phyloP scores from a whole-genome alignment of 495 filamentous ascomycete species.

The Halenospora varia region DNA sequence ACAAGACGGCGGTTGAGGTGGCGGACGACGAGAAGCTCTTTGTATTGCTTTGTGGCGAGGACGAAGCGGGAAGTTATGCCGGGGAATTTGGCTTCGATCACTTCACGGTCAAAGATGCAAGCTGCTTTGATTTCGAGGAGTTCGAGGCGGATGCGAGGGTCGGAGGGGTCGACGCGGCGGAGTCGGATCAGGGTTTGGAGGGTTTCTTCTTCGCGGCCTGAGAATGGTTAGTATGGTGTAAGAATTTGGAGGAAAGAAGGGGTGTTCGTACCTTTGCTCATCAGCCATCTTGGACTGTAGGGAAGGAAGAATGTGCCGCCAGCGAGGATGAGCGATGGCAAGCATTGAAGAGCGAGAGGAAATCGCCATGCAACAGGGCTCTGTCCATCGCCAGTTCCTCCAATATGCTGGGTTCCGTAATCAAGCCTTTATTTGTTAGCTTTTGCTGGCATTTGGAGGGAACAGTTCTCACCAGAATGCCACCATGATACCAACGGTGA shows the following conservation, averaged over 20 bases:
- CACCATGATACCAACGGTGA: constrained; percentile 76
- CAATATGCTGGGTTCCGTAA: not conserved
- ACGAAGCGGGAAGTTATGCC: not conserved
- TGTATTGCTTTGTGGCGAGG: not conserved
- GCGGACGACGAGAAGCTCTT: not conserved
- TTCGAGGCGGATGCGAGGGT: not conserved
- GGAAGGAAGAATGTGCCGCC: constrained; percentile 60
- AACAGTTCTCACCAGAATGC: constrained; percentile 54
- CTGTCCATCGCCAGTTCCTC: not conserved
- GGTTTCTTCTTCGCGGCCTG: not conserved
- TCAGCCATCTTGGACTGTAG: constrained; percentile 74
- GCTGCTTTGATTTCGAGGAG: not conserved
- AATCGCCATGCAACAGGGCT: constrained; percentile 32
- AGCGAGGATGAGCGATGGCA: constrained; percentile 62
- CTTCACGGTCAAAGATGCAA: not conserved
- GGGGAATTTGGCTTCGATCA: not conserved
- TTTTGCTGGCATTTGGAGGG: not conserved
- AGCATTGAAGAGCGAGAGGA: constrained; percentile 71
- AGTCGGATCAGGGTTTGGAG: not conserved
- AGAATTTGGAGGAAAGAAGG: constrained; percentile 18
- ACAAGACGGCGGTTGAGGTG: constrained; percentile 41
- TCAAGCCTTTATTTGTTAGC: not conserved
- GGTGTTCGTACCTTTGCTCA: constrained; percentile 41
- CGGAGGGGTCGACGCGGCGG: not conserved
- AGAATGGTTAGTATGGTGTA: too few species aligned